Evolutionary conservation across 148 eudicot species (phyloP), one percentile per base, ranked within the genome.

Genomic region (Linanthus parryae): DNA sequence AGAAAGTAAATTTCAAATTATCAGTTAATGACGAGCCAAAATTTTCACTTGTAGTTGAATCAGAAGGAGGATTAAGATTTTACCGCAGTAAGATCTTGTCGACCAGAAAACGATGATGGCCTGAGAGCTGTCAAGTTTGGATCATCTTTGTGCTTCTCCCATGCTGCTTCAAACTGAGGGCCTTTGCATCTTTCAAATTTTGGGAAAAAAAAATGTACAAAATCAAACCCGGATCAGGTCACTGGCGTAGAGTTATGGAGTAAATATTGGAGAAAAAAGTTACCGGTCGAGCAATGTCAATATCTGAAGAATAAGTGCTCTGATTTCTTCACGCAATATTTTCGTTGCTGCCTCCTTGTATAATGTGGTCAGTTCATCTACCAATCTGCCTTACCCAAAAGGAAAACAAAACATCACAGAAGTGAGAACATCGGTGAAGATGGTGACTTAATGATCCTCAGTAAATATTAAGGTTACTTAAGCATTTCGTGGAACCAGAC

Each of bases 141-240:
- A 47, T 85, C 94, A 68, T 82, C 74, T 66, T 80, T 84, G 83
- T 88, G 71, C 63, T 94, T 88, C 41, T 57, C 61, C 96, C 96
- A 88, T 44, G 80, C 71, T 40, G 60, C 68, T 69, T 80, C 79
- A 56, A 88, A 88, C 52, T 88, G 95, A 39, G 62, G 37, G 23
- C 77, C 81, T 58, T 78, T 84, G 71, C 88, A 82, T 52, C 96
- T 94, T 31, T 9, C 42, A 48, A 53, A 44, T 44, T 64, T 50
- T 18, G 24, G 27, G 25, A 8, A 15, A 15, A 33, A 4, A 49
- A 48, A 64, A 38, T n/a, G n/a, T n/a, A 13, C 11, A 47, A 38
- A 17, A 40, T 29, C 11, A 43, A 22, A 38, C 15, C 34, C 34
- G 48, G 25, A 52, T 14, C 24, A 59, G 21, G 24, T 11, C 52